Percentiles rank a stretch among this genome's conserved stretches.
Evolutionary conservation across 768 basidiomycete genomes (phyloP).

Genomic region (Stropharia rugosoannulata): DNA sequence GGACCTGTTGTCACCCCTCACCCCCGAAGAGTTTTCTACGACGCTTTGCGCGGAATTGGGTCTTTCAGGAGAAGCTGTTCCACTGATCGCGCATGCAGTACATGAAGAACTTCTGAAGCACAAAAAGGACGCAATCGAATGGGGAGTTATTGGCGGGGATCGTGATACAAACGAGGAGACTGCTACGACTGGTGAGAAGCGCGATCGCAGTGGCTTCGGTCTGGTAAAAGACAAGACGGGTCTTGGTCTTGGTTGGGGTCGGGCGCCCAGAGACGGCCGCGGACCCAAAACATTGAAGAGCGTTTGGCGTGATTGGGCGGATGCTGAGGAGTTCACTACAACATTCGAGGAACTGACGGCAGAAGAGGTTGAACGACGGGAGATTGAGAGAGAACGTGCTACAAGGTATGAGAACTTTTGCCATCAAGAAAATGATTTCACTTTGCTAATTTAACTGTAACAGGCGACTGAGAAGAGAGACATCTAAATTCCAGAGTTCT

Average conservation of each 20-base stretch:
- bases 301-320: conserved; percentile 95
- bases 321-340: conserved; percentile 88
- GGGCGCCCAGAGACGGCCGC: conserved; percentile 73
- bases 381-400: conserved; percentile 84
- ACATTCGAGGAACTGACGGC: conserved; percentile 81
- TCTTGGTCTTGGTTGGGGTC: conserved; percentile 71
- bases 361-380: conserved; percentile 91
- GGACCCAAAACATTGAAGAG: conserved; percentile 83
- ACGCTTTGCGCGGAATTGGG: conserved; percentile 86
- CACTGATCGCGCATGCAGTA: conserved; percentile 89
- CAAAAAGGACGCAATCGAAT: conserved; percentile 93
- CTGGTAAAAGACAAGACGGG: conserved; percentile 82
- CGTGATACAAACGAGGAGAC: conserved; percentile 30
- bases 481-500: conserved; percentile 42
- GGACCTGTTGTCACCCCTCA: conserved; percentile 93
- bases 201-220: conserved; percentile 51
- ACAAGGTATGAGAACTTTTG: conserved; percentile 45
- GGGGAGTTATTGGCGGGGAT: conserved; percentile 79
- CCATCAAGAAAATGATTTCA: not conserved
- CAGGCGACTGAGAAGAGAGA: conserved; percentile 38
- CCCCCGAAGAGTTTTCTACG: conserved; percentile 81
- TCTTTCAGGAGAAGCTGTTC: conserved; percentile 81
- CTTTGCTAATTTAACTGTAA: not conserved
- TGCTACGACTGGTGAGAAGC: conserved; percentile 25
- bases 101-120: conserved; percentile 96